A percentile compares a stretch with the other conserved stretches of the same genome.
These are phyloP conservation scores for Peronospora destructor DNA, from an alignment of 352 stramenopile species.

Conservation along the genomic window DNA sequence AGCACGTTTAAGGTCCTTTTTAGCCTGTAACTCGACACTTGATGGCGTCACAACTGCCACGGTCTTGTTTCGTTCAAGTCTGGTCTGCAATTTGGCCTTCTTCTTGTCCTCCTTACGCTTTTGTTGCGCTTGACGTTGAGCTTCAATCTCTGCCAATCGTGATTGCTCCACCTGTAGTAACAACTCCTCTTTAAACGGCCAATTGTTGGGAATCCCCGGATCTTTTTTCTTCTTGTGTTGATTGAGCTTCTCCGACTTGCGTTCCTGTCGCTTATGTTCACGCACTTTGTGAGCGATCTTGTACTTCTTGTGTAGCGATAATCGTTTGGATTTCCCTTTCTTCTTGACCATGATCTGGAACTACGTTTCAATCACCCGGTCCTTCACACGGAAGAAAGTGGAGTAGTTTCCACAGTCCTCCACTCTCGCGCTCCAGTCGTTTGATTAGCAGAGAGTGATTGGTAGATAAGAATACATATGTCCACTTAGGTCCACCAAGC, in stretches of 20 bases:
- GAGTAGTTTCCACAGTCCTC: not conserved
- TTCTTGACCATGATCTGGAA: conserved; percentile 95
- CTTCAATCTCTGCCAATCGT: conserved; percentile 66
- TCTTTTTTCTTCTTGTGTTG: conserved; percentile 93
- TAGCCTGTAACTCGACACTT: conserved; percentile 67
- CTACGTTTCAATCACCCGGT: not conserved
- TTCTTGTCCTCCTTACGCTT: conserved; percentile 65
- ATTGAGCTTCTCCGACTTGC: conserved; percentile 87
- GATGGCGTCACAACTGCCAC: conserved; percentile 41
- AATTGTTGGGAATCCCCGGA: conserved; percentile 97
- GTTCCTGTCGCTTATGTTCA: conserved; percentile 93
- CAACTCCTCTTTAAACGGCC: conserved; percentile 96
- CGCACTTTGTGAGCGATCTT: conserved; percentile 90
- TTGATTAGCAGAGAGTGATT: conserved; percentile 19
- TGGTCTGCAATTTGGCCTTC: conserved; percentile 42
- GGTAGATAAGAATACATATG: conserved; percentile 11
- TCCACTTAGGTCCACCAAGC: conserved; percentile 22
- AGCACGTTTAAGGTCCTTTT: conserved; percentile 75
- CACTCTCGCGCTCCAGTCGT: conserved; percentile 34
- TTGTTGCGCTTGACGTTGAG: conserved; percentile 50
- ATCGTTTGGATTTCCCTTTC: conserved; percentile 96
- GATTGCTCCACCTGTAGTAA: conserved; percentile 75
- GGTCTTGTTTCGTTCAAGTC: conserved; percentile 19
- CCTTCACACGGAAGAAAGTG: not conserved
- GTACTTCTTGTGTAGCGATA: conserved; percentile 98